Evolutionary conservation across 1,284 basidiomycete genomes (phyloP).

Genomic region (Exobasidium rhododendri): DNA sequence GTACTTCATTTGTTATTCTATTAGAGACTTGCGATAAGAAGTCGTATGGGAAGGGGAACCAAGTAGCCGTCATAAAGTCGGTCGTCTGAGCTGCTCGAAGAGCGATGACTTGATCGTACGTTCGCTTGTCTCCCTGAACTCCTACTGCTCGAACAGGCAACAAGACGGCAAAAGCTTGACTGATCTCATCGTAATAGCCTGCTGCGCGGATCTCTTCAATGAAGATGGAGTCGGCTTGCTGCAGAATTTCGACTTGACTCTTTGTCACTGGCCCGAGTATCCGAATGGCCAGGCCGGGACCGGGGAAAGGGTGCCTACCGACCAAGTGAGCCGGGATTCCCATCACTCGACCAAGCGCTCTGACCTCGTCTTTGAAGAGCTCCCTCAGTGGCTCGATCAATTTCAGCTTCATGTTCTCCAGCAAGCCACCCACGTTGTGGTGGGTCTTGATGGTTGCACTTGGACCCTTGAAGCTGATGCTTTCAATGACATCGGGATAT

Average conservation of each 20-base stretch:
- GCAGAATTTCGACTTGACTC: conserved; percentile 89
- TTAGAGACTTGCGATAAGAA: conserved; percentile 89
- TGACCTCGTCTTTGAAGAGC: conserved; percentile 99
- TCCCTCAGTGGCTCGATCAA: conserved; percentile 96
- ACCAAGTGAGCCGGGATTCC: conserved; percentile 89
- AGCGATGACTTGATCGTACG: conserved; percentile 81
- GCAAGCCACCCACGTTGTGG: conserved; percentile 94
- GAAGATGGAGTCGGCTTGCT: conserved; percentile 92
- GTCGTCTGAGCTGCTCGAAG: conserved; percentile 50
- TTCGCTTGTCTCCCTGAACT: conserved; percentile 94
- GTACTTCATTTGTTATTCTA: conserved; percentile 95
- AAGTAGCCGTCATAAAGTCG: conserved; percentile 55
- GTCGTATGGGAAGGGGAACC: conserved; percentile 82
- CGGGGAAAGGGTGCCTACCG: conserved; percentile 98
- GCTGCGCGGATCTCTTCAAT: conserved; percentile 95
- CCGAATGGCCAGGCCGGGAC: conserved; percentile 96
- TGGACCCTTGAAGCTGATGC: conserved; percentile 98
- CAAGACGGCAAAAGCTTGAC: conserved; percentile 94
- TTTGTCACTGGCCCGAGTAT: conserved; percentile 92
- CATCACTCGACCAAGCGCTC: conserved; percentile 83
- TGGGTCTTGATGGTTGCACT: conserved; percentile 99
- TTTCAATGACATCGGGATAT: conserved; percentile 99
- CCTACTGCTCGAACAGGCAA: conserved; percentile 96
- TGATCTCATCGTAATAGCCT: conserved; percentile 86
- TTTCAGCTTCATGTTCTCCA: conserved; percentile 98